A percentile compares a stretch with the other conserved stretches of the same genome.
phyloP scores from a whole-genome alignment of 176 grass and related monocot genomes.

The Puya raimondii region DNA sequence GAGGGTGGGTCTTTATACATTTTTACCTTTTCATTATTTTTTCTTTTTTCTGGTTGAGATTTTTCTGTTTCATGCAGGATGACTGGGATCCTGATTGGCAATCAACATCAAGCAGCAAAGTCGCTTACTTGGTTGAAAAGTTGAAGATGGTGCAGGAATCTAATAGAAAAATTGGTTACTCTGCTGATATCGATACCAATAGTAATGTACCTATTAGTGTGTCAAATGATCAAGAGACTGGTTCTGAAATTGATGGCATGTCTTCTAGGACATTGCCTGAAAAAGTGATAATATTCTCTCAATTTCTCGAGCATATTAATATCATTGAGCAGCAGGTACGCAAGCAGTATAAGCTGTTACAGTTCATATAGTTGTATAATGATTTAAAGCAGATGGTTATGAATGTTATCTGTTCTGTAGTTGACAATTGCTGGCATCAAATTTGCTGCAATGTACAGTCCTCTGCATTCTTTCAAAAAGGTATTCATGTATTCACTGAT shows the following conservation, averaged over 20 bases:
- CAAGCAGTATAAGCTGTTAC: slow-evolving; percentile 5
- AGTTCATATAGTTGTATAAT: neutral
- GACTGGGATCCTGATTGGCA: slow-evolving; percentile 96
- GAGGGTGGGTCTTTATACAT: neutral
- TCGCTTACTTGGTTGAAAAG: slow-evolving; percentile 71
- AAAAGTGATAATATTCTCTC: slow-evolving; percentile 97
- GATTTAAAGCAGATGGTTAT: slow-evolving; percentile 16
- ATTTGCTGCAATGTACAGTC: slow-evolving; percentile 91
- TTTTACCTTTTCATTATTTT: neutral
- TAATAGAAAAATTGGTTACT: slow-evolving; percentile 33
- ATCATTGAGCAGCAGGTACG: slow-evolving; percentile 91
- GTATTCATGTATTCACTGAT: slow-evolving; percentile 18
- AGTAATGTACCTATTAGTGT: slow-evolving; percentile 22
- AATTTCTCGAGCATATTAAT: slow-evolving; percentile 97
- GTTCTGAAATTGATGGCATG: slow-evolving; percentile 16
- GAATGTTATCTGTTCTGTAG: slow-evolving; percentile 35
- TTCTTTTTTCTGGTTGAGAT: neutral
- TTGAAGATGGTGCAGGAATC: slow-evolving; percentile 56
- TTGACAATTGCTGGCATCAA: slow-evolving; percentile 65
- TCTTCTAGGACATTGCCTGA: slow-evolving; percentile 31
- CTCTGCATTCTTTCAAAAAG: slow-evolving; percentile 79
- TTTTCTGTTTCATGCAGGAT: slow-evolving; percentile 42
- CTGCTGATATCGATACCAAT: slow-evolving; percentile 19
- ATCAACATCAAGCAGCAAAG: slow-evolving; percentile 92
- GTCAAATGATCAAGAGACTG: slow-evolving; percentile 21